Percentiles rank a stretch among this genome's conserved stretches.
These are phyloP conservation scores for Alternaria sp. DNA, from an alignment of 2,329 filamentous ascomycete genomes.

Conservation along the genomic window DNA sequence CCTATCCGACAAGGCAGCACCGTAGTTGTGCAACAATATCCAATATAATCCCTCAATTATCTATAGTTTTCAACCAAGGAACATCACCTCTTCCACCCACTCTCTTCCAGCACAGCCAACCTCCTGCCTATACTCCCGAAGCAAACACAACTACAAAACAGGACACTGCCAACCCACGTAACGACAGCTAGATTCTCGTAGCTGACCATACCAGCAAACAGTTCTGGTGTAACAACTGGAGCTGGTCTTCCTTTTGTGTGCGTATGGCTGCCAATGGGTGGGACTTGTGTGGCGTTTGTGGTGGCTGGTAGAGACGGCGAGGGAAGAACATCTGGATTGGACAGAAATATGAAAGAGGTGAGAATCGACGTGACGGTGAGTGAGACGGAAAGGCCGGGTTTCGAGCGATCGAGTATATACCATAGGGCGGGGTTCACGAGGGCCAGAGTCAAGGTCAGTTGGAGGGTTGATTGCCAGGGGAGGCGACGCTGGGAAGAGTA, in stretches of 20 bases:
- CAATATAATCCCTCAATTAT: not conserved
- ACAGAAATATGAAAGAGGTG: conserved; percentile 74
- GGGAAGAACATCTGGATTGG: conserved; percentile 82
- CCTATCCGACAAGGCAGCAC: not conserved
- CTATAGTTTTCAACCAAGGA: not conserved
- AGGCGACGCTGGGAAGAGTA: conserved; percentile 73
- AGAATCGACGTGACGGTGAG: conserved; percentile 76
- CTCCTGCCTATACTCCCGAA: conserved; percentile 94
- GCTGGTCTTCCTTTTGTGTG: conserved; percentile 5
- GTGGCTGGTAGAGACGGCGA: conserved; percentile 36
- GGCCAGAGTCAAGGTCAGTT: conserved; percentile 87
- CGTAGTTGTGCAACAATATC: not conserved
- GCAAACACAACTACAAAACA: conserved; percentile 94
- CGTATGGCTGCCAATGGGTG: conserved; percentile 13
- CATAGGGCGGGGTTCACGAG: conserved; percentile 92
- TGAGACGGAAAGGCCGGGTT: conserved; percentile 82
- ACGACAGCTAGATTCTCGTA: conserved; percentile 74
- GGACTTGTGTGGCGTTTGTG: conserved; percentile 35
- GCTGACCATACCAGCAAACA: conserved; percentile 64
- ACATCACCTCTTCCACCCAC: conserved; percentile 17
- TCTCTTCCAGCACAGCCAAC: conserved; percentile 60
- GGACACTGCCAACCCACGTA: conserved; percentile 89
- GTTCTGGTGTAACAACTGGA: conserved; percentile 16
- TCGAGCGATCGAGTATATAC: conserved; percentile 94
- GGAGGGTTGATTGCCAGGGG: conserved; percentile 93